phyloP scores from a whole-genome alignment of 2,329 filamentous ascomycete species.

The Ceratocystis variospora region DNA sequence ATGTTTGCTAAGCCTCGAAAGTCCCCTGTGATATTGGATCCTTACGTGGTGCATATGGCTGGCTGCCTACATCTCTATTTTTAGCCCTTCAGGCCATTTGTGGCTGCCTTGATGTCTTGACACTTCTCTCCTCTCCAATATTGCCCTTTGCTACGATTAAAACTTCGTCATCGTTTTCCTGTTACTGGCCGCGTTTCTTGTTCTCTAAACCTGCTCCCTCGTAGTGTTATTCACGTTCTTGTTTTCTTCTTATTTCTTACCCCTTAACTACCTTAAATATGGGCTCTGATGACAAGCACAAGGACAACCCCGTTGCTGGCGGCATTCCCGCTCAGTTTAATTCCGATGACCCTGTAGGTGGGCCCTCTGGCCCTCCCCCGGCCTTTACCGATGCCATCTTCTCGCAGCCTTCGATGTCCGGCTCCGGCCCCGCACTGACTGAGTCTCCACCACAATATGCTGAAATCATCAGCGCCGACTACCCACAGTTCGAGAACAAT shows the following conservation, averaged over 20 bases:
- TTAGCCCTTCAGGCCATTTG: no score
- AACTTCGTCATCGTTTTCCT: not conserved
- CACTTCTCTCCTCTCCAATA: no score
- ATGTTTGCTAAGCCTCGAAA: no score
- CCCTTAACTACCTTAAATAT: not conserved
- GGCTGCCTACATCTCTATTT: no score
- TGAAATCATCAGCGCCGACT: conserved; percentile 26
- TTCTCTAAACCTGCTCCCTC: not conserved
- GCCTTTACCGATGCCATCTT: conserved; percentile 4
- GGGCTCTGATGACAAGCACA: conserved; percentile 1
- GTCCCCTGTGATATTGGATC: no score
- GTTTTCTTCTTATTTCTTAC: not conserved
- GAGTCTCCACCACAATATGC: conserved; percentile 36
- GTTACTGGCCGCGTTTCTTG: not conserved
- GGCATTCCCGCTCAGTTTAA: not conserved
- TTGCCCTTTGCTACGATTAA: no score
- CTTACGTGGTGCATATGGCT: no score
- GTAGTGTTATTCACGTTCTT: no score
- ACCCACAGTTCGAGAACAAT: conserved; percentile 21
- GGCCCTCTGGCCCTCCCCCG: conserved; percentile 10
- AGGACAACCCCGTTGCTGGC: not conserved
- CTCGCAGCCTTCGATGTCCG: not conserved
- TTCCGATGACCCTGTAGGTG: not conserved
- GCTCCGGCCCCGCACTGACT: not conserved
- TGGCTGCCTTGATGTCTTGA: no score